Evolutionary conservation across 2,329 filamentous ascomycete species (phyloP).

Genomic region (Trichoderma oligosporum): DNA sequence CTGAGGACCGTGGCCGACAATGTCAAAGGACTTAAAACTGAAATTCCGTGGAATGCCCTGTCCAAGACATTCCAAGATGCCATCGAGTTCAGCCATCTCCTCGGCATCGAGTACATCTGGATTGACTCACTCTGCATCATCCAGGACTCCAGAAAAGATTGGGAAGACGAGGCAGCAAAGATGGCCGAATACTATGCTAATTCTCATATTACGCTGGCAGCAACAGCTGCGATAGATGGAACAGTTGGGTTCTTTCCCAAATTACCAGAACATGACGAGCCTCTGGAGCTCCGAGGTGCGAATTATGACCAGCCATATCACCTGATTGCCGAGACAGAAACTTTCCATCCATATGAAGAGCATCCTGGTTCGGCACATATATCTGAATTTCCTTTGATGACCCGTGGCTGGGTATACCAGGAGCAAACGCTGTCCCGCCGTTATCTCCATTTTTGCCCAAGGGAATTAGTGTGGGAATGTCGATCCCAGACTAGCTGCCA

Average conservation of each 20-base stretch:
- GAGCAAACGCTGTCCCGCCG: conserved; percentile 22
- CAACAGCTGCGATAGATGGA: conserved; percentile 20
- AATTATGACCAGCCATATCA: conserved; percentile 13
- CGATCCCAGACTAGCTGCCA: conserved; percentile 21
- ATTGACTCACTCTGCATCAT: conserved; percentile 26
- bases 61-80: conserved; percentile 21
- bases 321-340: conserved; percentile 16
- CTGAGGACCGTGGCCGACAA: conserved; percentile 26
- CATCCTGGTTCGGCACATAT: conserved; percentile 7
- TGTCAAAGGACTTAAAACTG: background rate
- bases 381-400: conserved; percentile 18
- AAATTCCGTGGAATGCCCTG: conserved; percentile 20
- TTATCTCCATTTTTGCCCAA: conserved; percentile 21
- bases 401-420: conserved; percentile 22
- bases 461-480: conserved; percentile 24
- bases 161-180: conserved; percentile 22
- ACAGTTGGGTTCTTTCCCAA: conserved; percentile 17
- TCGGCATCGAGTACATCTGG: conserved; percentile 24
- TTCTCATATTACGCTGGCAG: conserved; percentile 22
- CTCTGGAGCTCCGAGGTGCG: conserved; percentile 16
- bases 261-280: background rate
- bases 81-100: conserved; percentile 10
- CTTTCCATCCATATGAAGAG: conserved; percentile 20
- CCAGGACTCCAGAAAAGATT: conserved; percentile 23
- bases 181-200: conserved; percentile 24